Base-by-base conservation (phyloP, 2,329 filamentous ascomycete species). In the Phyllosticta paracitricarpa region DNA sequence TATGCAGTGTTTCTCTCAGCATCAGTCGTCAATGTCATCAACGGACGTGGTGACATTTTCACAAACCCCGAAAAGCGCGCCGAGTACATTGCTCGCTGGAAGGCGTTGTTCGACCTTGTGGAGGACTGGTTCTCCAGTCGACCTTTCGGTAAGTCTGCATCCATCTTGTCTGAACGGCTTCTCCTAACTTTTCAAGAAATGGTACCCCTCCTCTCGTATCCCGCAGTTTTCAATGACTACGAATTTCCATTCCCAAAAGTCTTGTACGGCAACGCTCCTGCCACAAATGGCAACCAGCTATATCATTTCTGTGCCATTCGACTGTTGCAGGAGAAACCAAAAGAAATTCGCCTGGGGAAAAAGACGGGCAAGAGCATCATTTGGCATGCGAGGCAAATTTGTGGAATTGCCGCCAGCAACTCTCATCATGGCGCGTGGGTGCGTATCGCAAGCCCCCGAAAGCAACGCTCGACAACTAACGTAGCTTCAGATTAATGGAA, bases 1-100 rank as follows among this genome's bases (percentile, higher is more conserved):
- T 82, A 82, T 64, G 77, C 82, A 7, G 82, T 85, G 2, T 85
- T 81, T 64, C 75, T 86, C 1, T 80, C 77, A 57, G 78, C 82
- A 3, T 77, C 76, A 61, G 77, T 78, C 1, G 66, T 73, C 4
- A 69, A 73, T 10, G 59, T 63, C 14, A 65, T 64, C 33, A 62
- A 61, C 28, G 58, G 59, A 5, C 61, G 66, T 1, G 65, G 70
- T 33, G 68, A 71, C 33, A 67, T 65, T 0, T 63, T 66, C 8
- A 65, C 71, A 4, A 59, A 58, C 14, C 57, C 40, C 17, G 53
- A 62, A 10, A 54, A 48, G n/a, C 56, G 57, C 17, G 57, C 53
- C 25, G 52, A 58, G 54, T 72, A 71, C 51, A 63, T 66, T 4
- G 65, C 67, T 2, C 66, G 70, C 19, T 74, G 72, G 72, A 65